Evolutionary conservation across 2,329 filamentous ascomycete genomes (phyloP).

Genomic region (Penicillium sp.): DNA sequence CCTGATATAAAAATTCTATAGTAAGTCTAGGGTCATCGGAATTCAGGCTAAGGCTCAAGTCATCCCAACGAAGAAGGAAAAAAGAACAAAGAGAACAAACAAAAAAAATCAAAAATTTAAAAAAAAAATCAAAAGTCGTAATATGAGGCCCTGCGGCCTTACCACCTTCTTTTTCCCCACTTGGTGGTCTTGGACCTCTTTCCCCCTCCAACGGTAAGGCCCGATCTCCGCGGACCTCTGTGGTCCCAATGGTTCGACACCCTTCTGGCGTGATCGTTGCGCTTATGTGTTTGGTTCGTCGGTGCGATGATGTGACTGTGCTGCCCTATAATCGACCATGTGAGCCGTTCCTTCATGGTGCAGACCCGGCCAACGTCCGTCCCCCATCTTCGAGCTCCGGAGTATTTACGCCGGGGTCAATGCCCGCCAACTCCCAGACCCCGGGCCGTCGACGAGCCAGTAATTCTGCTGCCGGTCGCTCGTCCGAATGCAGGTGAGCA

Average conservation of each 20-base stretch:
- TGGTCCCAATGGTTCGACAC: conserved; percentile 4
- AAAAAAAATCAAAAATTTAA: too few species aligned
- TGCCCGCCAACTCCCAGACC: conserved; percentile 45
- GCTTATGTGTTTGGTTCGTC: not conserved
- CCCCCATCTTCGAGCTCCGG: conserved; percentile 24
- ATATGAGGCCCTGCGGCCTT: conserved; percentile 7
- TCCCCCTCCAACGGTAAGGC: conserved; percentile 11
- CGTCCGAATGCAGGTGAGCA: conserved; percentile 59
- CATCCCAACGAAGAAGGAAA: too few species aligned
- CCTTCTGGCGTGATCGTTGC: conserved; percentile 16
- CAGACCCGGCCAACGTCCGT: conserved; percentile 27
- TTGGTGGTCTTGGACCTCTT: conserved; percentile 3
- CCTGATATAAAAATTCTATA: not conserved
- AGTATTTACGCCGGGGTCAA: conserved; percentile 31
- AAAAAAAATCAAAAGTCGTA: not conserved
- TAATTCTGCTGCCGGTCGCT: conserved; percentile 52
- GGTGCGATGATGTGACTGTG: conserved; percentile 7
- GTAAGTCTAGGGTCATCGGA: too few species aligned
- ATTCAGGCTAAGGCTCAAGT: too few species aligned
- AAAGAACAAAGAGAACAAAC: too few species aligned
- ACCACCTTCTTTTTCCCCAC: conserved; percentile 5
- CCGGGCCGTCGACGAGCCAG: conserved; percentile 44
- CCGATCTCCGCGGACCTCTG: conserved; percentile 23
- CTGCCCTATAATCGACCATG: conserved; percentile 3
- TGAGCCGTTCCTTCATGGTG: conserved; percentile 20